Evolutionary conservation across 768 basidiomycete species (phyloP).

Genomic region (Suillus variegatus): DNA sequence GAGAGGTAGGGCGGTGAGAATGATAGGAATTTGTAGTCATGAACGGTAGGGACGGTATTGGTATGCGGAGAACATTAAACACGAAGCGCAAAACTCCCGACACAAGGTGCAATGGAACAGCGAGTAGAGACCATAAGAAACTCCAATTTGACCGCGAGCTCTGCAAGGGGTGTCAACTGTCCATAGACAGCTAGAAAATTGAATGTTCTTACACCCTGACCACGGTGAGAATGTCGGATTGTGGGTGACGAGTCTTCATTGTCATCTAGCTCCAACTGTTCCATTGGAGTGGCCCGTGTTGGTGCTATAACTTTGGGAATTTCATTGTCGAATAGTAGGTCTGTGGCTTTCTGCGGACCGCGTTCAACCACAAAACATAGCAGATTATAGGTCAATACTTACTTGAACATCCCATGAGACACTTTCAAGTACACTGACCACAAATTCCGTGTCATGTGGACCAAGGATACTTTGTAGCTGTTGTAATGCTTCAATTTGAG

Average conservation of each 20-base stretch:
- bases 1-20: slow-evolving; percentile 35
- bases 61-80: slow-evolving; percentile 66
- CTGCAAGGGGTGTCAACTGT: slow-evolving; percentile 13
- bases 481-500: slow-evolving; percentile 16
- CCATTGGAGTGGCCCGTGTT: slow-evolving; percentile 22
- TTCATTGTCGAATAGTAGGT: slow-evolving; percentile 7
- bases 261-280: slow-evolving; percentile 56
- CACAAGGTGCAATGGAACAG: slow-evolving; percentile 62
- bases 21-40: slow-evolving; percentile 48
- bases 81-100: slow-evolving; percentile 64
- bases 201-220: slow-evolving; percentile 19
- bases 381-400: slow-evolving; percentile 15
- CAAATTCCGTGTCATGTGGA: slow-evolving; percentile 56
- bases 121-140: slow-evolving; percentile 49
- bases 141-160: slow-evolving; percentile 29
- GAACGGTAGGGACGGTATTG: slow-evolving; percentile 60
- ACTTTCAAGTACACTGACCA: slow-evolving; percentile 58
- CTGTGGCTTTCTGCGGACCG: slow-evolving; percentile 11
- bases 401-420: slow-evolving; percentile 77
- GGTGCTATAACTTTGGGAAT: not conserved
- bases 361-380: not conserved
- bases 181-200: slow-evolving; percentile 14
- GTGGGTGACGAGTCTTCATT: slow-evolving; percentile 37
- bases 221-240: slow-evolving; percentile 10
- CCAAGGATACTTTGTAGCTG: slow-evolving; percentile 19